Conservation (phyloP, 2,329 filamentous ascomycete genomes). For the Cladosporium sp. region DNA sequence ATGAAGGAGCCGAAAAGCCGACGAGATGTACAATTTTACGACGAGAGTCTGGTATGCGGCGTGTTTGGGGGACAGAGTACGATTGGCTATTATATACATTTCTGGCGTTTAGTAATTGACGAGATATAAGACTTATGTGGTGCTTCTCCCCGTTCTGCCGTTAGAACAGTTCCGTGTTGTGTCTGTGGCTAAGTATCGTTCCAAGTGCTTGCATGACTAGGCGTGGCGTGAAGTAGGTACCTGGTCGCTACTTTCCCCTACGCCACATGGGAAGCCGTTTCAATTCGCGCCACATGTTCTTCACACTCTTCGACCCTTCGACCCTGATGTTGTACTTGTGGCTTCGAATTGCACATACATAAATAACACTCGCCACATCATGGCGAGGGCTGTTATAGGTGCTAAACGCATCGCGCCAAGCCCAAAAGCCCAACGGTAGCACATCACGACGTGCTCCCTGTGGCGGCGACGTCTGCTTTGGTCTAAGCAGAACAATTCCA, state of each 20-base stretch:
- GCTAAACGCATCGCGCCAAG: background rate
- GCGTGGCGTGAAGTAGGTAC: background rate
- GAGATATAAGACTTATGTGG: background rate
- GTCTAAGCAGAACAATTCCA: background rate
- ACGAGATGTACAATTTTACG: background rate
- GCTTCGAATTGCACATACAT: background rate
- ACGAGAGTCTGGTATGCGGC: slow-evolving; percentile 1
- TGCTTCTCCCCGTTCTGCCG: background rate
- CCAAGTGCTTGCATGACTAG: background rate
- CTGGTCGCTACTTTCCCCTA: background rate
- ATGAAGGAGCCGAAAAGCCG: background rate
- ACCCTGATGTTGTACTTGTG: slow-evolving; percentile 5
- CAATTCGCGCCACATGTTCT: background rate
- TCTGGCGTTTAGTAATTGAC: slow-evolving; percentile 9
- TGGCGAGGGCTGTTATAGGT: background rate
- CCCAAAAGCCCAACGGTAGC: background rate
- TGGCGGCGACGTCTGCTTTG: background rate
- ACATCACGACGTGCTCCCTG: background rate
- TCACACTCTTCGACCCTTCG: background rate
- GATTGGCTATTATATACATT: background rate
- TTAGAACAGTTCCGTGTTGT: background rate
- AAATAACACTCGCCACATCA: background rate
- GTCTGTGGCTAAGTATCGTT: background rate
- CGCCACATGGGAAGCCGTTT: background rate
- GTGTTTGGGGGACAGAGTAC: background rate